Base-by-base conservation (phyloP, 2,329 filamentous ascomycete species). In the Pyrenophora graminea region DNA sequence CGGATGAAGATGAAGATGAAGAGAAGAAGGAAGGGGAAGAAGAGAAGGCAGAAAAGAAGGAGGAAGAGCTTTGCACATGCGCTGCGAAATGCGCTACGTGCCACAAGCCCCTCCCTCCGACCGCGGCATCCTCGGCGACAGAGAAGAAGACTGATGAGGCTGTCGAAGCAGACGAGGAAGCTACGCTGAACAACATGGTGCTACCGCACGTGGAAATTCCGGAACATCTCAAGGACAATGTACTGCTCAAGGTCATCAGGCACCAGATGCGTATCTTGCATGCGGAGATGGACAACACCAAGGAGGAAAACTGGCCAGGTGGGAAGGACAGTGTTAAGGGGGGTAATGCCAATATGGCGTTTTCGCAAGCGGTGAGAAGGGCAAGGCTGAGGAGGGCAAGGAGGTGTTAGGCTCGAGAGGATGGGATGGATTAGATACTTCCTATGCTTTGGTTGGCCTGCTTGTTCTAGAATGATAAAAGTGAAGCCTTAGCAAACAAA, bases 41-140 rank as follows among this genome's bases (percentile, higher is more conserved):
- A 76, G 66, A 71, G 72, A 53, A 74, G 77, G 44, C 68, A 76
- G 47, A 74, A 77, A 55, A 68, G 76, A 21, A n/a, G 42, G 18
- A 40, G 33, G 25, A 19, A 17, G 27, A 17, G 17, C 23, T 19
- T 39, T 8, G 34, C 34, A 23, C 6, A 13, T 33, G 33, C 34
- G n/a, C 13, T n/a, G 25, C 25, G 27, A n/a, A 38, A 46, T 69
- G 65, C 40, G 23, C 31, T 5, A 59, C 44, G 3, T 69, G 66
- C 48, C 44, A 55, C 25, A 65, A 64, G 31, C 48, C 48, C 2
- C 43, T 64, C 0, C 48, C 49, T 6, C n/a, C 15, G 4, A 10
- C 43, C 0, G 10, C 27, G 3, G 34, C 46, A 2, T 25, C 36
- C 15, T 30, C 34, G n/a, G 18, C 31, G 6, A 18, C 39, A 9